A percentile compares a stretch with the other conserved stretches of the same genome.
phyloP scores from a whole-genome alignment of 352 stramenopile species.

The Thalassiosira livingstoniorum region DNA sequence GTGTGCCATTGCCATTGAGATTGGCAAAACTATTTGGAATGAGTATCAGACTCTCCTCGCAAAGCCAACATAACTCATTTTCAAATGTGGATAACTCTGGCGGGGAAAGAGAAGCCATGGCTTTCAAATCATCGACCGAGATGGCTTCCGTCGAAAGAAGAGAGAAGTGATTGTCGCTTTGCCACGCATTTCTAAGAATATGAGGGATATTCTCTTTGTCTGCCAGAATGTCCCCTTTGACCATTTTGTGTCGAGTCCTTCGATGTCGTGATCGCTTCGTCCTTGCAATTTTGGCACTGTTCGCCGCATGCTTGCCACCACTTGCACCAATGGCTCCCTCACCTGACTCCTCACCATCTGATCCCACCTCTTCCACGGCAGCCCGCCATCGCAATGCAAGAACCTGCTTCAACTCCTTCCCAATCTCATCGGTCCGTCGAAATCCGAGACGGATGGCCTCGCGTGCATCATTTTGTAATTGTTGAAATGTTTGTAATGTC shows the following conservation, averaged over 20 bases:
- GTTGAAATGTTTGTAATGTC: background rate
- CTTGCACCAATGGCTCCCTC: background rate
- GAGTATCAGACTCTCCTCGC: conserved; percentile 42
- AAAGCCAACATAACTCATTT: conserved; percentile 39
- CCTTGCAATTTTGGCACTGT: background rate
- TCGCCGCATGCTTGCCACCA: background rate
- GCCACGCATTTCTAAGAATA: background rate
- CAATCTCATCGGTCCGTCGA: conserved; percentile 36
- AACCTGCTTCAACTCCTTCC: conserved; percentile 26
- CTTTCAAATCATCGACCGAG: background rate
- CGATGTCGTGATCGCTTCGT: conserved; percentile 1
- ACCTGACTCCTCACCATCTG: background rate
- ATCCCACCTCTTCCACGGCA: conserved; percentile 23
- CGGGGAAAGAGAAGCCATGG: conserved; percentile 17
- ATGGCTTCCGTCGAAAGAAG: background rate
- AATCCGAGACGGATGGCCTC: conserved; percentile 36
- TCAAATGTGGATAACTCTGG: conserved; percentile 11
- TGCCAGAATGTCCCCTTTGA: background rate
- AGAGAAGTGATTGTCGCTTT: background rate
- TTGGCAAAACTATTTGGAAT: conserved; percentile 5
- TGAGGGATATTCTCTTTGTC: background rate
- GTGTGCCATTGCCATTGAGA: background rate
- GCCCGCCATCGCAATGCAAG: conserved; percentile 14
- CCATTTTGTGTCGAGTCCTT: background rate
- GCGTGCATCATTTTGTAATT: conserved; percentile 18